Base-by-base conservation (phyloP, 2,329 filamentous ascomycete genomes). In the Hypoxylon sp. region DNA sequence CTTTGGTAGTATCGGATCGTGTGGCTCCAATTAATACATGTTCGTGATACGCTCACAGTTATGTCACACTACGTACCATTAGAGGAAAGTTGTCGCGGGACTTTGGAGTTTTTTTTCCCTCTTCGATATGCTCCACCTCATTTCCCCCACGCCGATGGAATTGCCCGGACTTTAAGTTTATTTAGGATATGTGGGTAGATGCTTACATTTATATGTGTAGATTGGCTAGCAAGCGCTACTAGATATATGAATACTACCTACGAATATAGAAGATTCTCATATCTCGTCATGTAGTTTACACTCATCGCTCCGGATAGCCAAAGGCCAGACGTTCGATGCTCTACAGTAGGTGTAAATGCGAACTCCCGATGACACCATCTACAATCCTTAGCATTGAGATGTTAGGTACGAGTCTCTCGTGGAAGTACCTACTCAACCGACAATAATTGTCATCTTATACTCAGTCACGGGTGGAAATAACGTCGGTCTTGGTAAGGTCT, bases 1-100 rank as follows among this genome's bases (percentile, higher is more conserved):
- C 24, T 51, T 58, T 31, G 3, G 42, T 63, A 55, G 42, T 51
- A 52, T 67, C 59, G 55, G 17, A n/a, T 54, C 35, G 47, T 48
- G 50, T 67, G 51, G 50, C 51, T 35, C 35, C 39, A 63, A 64
- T 62, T 52, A 47, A 63, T 67, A 64, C 57, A 62, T 47, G 31
- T 53, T 60, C 37, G 67, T 70, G 46, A 48, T 59, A 57, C 63
- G 22, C 58, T 48, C 13, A 50, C 47, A 39, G 50, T 37, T 8
- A 59, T 66, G 51, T 47, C 53, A 66, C 67, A 33, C 29, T 31
- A 26, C 4, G 55, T 46, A 24, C 54, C 53, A 55, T 50, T 59
- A 63, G 29, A 58, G 35, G n/a, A 46, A 66, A 51, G 2, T 44
- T 24, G 42, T 57, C 29, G 51, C 57, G 47, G 44, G 31, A 60